Evolutionary conservation across 2,329 filamentous ascomycete genomes (phyloP).

Genomic region (Aspergillus ustus): DNA sequence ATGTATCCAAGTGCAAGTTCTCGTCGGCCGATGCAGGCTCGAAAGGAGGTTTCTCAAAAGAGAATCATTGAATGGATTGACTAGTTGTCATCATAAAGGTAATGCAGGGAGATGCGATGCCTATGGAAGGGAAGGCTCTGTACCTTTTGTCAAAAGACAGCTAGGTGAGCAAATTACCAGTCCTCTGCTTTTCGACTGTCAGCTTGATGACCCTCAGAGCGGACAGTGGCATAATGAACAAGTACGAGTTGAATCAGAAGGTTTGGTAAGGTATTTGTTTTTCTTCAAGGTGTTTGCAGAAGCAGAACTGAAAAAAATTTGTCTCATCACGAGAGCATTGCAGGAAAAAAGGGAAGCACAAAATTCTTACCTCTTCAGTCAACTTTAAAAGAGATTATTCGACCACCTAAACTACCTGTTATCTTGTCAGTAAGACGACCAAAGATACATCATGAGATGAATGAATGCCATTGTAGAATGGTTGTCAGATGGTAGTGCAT

Average conservation of each 20-base stretch:
- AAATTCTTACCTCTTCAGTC: conserved; percentile 14
- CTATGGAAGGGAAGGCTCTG: conserved; percentile 20
- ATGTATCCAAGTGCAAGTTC: conserved; percentile 25
- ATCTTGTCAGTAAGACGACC: conserved; percentile 19
- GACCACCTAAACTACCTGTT: conserved; percentile 9
- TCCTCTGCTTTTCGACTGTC: conserved; percentile 23
- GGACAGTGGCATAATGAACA: conserved; percentile 19
- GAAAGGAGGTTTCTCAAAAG: conserved; percentile 44
- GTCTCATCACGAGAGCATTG: conserved; percentile 50
- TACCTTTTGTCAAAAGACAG: conserved; percentile 27
- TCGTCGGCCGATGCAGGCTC: conserved; percentile 30
- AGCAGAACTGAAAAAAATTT: conserved; percentile 65
- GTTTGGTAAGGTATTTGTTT: conserved; percentile 62
- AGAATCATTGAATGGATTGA: conserved; percentile 67
- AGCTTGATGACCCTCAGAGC: conserved; percentile 17
- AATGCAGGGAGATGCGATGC: conserved; percentile 16
- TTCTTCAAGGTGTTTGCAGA: conserved; percentile 64
- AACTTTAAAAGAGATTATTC: not conserved
- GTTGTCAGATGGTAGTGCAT: conserved; percentile 65
- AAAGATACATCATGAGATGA: not conserved
- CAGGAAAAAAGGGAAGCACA: conserved; percentile 6
- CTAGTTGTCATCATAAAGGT: conserved; percentile 62
- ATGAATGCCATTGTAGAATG: conserved; percentile 13
- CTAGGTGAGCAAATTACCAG: conserved; percentile 1
- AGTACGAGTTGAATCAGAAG: conserved; percentile 47